phyloP scores from a whole-genome alignment of 1,284 basidiomycete species.

The Sutorius eximius region DNA sequence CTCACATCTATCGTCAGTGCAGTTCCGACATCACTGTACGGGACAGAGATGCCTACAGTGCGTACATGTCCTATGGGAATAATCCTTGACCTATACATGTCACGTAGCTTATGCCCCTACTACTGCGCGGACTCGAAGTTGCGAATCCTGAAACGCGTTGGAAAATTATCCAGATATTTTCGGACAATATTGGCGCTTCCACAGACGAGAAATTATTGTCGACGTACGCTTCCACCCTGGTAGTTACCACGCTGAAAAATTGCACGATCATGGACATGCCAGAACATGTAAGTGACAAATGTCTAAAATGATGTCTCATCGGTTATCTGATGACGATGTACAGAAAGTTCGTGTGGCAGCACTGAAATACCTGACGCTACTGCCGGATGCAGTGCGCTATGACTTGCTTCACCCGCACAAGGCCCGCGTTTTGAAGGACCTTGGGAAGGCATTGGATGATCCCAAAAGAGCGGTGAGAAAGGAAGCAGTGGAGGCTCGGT shows the following conservation, averaged over 20 bases:
- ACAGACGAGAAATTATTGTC: slow-evolving; percentile 55
- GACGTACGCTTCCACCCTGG: slow-evolving; percentile 69
- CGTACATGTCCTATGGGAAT: slow-evolving; percentile 22
- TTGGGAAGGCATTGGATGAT: slow-evolving; percentile 81
- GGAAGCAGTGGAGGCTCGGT: slow-evolving; percentile 85
- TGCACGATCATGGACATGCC: slow-evolving; percentile 49
- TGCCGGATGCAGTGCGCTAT: slow-evolving; percentile 78
- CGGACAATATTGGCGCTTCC: slow-evolving; percentile 66
- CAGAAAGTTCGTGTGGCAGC: slow-evolving; percentile 78
- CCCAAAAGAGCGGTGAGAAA: slow-evolving; percentile 77
- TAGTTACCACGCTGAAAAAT: slow-evolving; percentile 71
- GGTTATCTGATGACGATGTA: slow-evolving; percentile 2
- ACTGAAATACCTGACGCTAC: slow-evolving; percentile 66
- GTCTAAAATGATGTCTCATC: not conserved
- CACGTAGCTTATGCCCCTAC: slow-evolving; percentile 78
- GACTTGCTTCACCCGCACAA: slow-evolving; percentile 79
- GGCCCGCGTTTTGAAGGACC: slow-evolving; percentile 65
- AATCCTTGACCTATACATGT: slow-evolving; percentile 6
- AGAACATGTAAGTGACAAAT: slow-evolving; percentile 46
- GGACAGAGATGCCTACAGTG: slow-evolving; percentile 67
- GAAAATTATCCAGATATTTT: slow-evolving; percentile 81
- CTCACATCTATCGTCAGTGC: slow-evolving; percentile 81
- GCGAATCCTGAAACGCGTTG: slow-evolving; percentile 72
- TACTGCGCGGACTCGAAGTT: slow-evolving; percentile 83
- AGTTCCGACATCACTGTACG: slow-evolving; percentile 76